A percentile compares a stretch with the other conserved stretches of the same genome.
phyloP scores from a whole-genome alignment of 1,284 basidiomycete genomes.

The Austroboletus novae-zelandiae region DNA sequence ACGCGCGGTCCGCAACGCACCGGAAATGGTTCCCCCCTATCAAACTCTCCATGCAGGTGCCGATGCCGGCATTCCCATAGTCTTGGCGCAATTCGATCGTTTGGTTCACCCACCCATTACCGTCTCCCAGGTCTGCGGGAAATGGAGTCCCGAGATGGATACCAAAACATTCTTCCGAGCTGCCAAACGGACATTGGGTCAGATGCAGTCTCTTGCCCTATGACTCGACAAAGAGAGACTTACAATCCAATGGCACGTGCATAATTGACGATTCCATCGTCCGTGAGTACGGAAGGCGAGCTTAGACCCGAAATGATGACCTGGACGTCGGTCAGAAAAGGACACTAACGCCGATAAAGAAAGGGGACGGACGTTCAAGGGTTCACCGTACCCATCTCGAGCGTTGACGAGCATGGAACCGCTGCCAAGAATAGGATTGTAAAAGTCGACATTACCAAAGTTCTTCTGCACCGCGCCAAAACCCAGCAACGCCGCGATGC shows the following conservation, averaged over 20 bases:
- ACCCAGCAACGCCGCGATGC: conserved; percentile 9
- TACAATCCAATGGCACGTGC: conserved; percentile 63
- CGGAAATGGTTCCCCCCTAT: conserved; percentile 69
- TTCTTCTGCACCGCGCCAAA: background rate
- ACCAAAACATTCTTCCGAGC: conserved; percentile 65
- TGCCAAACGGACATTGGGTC: conserved; percentile 23
- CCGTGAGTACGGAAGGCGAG: conserved; percentile 53
- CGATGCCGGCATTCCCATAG: conserved; percentile 44
- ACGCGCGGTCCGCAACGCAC: conserved; percentile 26
- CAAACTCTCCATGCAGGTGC: conserved; percentile 63
- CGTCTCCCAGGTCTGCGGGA: conserved; percentile 63
- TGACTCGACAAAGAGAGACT: conserved; percentile 6
- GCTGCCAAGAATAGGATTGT: conserved; percentile 43
- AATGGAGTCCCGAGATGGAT: conserved; percentile 60
- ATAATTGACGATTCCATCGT: conserved; percentile 56
- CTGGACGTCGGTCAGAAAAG: conserved; percentile 26
- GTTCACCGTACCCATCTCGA: conserved; percentile 52
- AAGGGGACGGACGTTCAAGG: conserved; percentile 50
- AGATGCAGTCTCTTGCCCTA: background rate
- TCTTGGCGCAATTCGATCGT: conserved; percentile 60
- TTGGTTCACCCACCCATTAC: conserved; percentile 49
- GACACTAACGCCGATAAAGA: background rate
- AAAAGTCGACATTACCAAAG: conserved; percentile 35
- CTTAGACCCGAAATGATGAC: conserved; percentile 57
- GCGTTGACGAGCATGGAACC: conserved; percentile 54